Conservation (phyloP, 306 rosid genomes). For the Acacia acuminata region DNA sequence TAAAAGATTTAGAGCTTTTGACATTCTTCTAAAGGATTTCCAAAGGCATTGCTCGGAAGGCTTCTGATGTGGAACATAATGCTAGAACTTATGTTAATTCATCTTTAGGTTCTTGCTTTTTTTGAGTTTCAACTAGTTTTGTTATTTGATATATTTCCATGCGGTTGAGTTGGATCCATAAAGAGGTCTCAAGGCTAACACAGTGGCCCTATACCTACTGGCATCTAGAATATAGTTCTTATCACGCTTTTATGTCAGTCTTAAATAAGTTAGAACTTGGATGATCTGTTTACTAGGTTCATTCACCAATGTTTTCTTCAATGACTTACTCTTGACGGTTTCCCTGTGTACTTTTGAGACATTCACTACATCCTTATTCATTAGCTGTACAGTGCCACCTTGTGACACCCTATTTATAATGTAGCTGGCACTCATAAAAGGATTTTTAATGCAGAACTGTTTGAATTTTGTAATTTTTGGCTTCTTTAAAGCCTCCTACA, state of each 20-base stretch:
- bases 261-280: conserved; percentile 18
- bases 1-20: neutral
- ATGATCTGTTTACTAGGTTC: neutral
- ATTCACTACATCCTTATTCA: neutral
- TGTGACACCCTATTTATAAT: neutral
- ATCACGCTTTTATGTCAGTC: neutral
- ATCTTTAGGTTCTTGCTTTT: neutral
- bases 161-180: neutral
- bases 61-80: neutral
- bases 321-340: neutral
- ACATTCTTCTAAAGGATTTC: neutral
- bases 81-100: conserved; percentile 6
- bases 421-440: neutral
- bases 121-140: neutral
- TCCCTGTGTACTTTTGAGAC: neutral
- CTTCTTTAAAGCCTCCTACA: neutral
- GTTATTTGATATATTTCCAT: neutral
- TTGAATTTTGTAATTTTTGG: neutral
- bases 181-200: neutral
- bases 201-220: conserved; percentile 2
- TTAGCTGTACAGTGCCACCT: conserved; percentile 6
- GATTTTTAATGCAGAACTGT: neutral
- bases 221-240: neutral
- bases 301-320: neutral
- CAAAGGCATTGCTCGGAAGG: neutral